Base-by-base conservation (phyloP, 106 monocot genomes). In the Dactylorhiza incarnata region DNA sequence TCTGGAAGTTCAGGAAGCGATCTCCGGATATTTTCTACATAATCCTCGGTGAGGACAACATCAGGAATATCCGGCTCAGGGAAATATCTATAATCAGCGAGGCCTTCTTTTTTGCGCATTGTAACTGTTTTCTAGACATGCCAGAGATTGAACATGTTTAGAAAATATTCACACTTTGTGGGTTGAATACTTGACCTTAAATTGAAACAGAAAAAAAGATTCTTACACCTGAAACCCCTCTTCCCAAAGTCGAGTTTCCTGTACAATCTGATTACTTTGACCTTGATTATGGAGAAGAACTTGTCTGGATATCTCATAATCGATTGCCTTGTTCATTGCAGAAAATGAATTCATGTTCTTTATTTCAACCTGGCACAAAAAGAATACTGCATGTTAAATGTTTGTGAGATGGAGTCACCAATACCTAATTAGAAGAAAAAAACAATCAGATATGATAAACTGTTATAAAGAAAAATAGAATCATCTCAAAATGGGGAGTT, bases 301-400 rank as follows among this genome's bases (percentile, higher is more conserved):
- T 79, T 97, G 96, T 68, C 96, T 87, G 26, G 84, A 87, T 14
- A 97, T 91, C 83, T 97, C 96, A 75, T 82, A 97, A 81, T 97
- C 96, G 29, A 97, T 97, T 63, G 93, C 96, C 75, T 88, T 84
- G 74, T 77, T 97, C 89, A 97, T 97, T 63, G 93, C 89, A 79
- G 91, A 93, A 85, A 97, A 97, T 66, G 96, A 97, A 79, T 97
- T 97, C 93, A 97, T 91, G 76, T 97, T 97, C 87, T 97, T 97
- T 84, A 97, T 87, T 75, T 97, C 96, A 73, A 97, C 96, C 96
- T 97, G 87, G 45, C 71, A 81, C 25, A 78, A 43, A 72, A 59
- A 75, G 52, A 49, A 74, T 49, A 79, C n/a, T 72, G 15, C 7
- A 8, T 44, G 14, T 68, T 68, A 44, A 2, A 44, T 43, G 44